Evolutionary conservation across 2,329 filamentous ascomycete species (phyloP).

Genomic region (Coleophoma crateriformis): DNA sequence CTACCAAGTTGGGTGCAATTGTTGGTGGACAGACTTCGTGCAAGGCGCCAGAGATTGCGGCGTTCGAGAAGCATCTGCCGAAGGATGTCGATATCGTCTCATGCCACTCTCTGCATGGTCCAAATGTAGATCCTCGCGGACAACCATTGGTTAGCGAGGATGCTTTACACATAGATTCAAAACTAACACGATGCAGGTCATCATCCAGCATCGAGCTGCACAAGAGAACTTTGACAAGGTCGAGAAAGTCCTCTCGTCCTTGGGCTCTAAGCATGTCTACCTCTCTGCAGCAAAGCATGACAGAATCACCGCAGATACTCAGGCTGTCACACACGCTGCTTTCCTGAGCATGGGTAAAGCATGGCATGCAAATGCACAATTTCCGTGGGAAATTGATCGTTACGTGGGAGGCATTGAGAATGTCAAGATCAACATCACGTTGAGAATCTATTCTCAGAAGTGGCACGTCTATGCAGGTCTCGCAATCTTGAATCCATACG

Average conservation of each 20-base stretch:
- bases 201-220: constrained; percentile 89
- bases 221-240: constrained; percentile 72
- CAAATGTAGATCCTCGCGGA: constrained; percentile 78
- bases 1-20: constrained; percentile 90
- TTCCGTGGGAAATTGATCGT: constrained; percentile 93
- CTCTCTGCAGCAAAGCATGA: constrained; percentile 86
- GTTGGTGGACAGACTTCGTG: constrained; percentile 97
- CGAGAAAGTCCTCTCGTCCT: constrained; percentile 73
- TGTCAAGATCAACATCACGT: constrained; percentile 96
- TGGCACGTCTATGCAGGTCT: constrained; percentile 99
- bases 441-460: constrained; percentile 97
- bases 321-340: constrained; percentile 95
- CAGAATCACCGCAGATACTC: constrained; percentile 95
- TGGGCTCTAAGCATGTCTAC: constrained; percentile 80
- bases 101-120: constrained; percentile 94
- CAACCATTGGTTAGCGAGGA: constrained; percentile 68
- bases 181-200: constrained; percentile 38
- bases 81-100: constrained; percentile 88
- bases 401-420: constrained; percentile 98
- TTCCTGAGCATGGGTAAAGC: constrained; percentile 97
- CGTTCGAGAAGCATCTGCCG: constrained; percentile 86
- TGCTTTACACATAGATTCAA: not conserved
- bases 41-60: constrained; percentile 92
- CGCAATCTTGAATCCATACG: constrained; percentile 92
- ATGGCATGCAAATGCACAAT: constrained; percentile 92